These are phyloP conservation scores for Didymella arachidicola DNA, from an alignment of 2,329 filamentous ascomycete genomes.

Conservation along the genomic window DNA sequence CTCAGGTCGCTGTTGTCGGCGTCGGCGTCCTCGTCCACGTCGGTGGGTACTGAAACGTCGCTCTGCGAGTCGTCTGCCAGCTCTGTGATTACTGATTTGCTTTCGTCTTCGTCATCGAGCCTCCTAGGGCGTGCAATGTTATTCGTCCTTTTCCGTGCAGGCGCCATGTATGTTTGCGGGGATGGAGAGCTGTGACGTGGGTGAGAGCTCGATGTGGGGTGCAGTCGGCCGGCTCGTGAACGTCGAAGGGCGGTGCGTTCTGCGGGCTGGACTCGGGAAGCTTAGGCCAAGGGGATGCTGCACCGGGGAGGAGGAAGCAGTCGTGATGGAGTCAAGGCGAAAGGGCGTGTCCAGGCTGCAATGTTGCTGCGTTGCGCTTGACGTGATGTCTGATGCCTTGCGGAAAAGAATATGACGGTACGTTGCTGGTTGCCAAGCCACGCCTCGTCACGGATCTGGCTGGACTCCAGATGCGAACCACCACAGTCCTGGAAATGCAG, in stretches of 20 bases:
- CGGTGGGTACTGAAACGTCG: slow-evolving; percentile 65
- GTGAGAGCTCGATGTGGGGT: slow-evolving; percentile 29
- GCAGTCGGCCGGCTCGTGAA: slow-evolving; percentile 14
- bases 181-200: slow-evolving; percentile 9
- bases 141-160: slow-evolving; percentile 47
- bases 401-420: slow-evolving; percentile 50
- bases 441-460: slow-evolving; percentile 15
- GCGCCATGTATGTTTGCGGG: slow-evolving; percentile 46
- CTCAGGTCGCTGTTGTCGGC: slow-evolving; percentile 66
- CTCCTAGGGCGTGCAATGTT: slow-evolving; percentile 50
- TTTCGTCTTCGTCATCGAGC: slow-evolving; percentile 52
- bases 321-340: slow-evolving; percentile 38
- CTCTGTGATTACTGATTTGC: slow-evolving; percentile 55
- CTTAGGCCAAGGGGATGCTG: slow-evolving; percentile 27
- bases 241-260: slow-evolving; percentile 21
- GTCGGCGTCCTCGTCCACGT: slow-evolving; percentile 65
- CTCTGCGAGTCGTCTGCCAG: slow-evolving; percentile 69
- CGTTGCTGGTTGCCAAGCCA: slow-evolving; percentile 26
- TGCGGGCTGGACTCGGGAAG: slow-evolving; percentile 33
- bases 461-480: slow-evolving; percentile 12
- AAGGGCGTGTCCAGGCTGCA: slow-evolving; percentile 29
- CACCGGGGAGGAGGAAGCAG: slow-evolving; percentile 26
- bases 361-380: slow-evolving; percentile 24
- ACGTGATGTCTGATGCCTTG: slow-evolving; percentile 45
- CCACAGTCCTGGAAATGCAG: slow-evolving; percentile 16